Percentiles rank a stretch among this genome's conserved stretches.
These are phyloP conservation scores for Friedmanniomyces simplex DNA, from an alignment of 495 filamentous ascomycete species.

Conservation along the genomic window DNA sequence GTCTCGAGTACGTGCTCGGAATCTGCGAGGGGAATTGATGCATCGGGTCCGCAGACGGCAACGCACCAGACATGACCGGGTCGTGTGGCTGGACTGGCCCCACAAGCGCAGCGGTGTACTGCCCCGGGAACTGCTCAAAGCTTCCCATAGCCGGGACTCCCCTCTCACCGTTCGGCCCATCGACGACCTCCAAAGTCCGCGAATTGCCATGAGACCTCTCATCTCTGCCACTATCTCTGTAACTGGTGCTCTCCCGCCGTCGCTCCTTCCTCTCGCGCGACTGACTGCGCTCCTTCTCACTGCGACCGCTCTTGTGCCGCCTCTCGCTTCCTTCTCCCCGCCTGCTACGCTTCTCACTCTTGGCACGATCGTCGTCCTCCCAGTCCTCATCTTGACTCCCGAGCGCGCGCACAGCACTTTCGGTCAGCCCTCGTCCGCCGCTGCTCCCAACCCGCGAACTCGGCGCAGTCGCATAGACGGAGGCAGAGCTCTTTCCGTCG, in stretches of 20 bases:
- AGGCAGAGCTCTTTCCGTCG: constrained; percentile 5
- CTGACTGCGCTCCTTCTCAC: constrained; percentile 6
- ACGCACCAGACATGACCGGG: constrained; percentile 5
- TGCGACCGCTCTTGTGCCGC: constrained; percentile 1
- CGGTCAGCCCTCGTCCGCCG: constrained; percentile 9
- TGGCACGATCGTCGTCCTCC: constrained; percentile 16
- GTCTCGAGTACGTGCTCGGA: background rate
- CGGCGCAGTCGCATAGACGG: constrained; percentile 13
- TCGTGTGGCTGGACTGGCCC: background rate
- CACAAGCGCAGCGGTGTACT: constrained; percentile 6
- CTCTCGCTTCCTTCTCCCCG: constrained; percentile 4
- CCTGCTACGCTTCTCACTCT: constrained; percentile 9
- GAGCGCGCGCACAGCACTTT: constrained; percentile 15
- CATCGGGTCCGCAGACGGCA: constrained; percentile 10
- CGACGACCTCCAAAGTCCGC: background rate
- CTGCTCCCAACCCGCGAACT: constrained; percentile 3
- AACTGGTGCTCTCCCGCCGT: background rate
- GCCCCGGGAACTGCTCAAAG: constrained; percentile 20
- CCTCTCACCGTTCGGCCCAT: background rate
- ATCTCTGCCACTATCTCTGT: background rate
- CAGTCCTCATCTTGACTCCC: constrained; percentile 10
- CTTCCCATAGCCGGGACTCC: constrained; percentile 17
- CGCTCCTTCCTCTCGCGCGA: constrained; percentile 11
- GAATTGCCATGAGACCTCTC: constrained; percentile 6
- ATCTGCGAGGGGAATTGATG: constrained; percentile 19